Base-by-base conservation (phyloP, 306 rosid genomes). In the Rosa multiflora region DNA sequence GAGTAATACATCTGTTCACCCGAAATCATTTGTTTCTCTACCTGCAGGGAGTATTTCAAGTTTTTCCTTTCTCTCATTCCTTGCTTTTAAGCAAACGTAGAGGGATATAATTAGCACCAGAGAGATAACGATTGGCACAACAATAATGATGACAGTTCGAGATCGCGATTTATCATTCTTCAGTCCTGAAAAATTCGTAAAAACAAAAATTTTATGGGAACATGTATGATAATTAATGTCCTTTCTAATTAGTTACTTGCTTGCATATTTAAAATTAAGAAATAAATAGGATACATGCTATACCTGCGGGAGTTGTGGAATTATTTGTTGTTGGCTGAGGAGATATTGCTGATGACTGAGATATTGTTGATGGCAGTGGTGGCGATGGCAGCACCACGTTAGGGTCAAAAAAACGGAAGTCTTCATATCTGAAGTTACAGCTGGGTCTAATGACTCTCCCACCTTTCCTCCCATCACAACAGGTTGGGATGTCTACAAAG, bases 171-270 rank as follows among this genome's bases (percentile, higher is more conserved):
- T 42, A 43, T 58, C 73, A 59, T 48, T 81, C 73, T 64, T 43
- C 26, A 23, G 70, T 15, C 80, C 92, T 86, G 88, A 61, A 80
- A 73, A 67, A 0, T 43, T 43, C 46, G 8, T 32, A 32, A 43
- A 6, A 43, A 43, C 8, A 43, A 43, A 43, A 43, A 43, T 1
- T 43, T 43, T 40, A 40, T 5, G 8, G 46, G 46, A 43, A 43
- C 8, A 43, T 43, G 46, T 8, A 43, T 43, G 46, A 0, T 43
- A 43, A 4, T 4, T 40, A 40, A 40, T 40, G 43, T 3, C 73
- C 40, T 43, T 43, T 43, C 8, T 43, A 43, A 43, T 43, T 6
- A 43, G 8, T 43, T 43, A 43, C 46, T 43, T 43, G 8, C 46
- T 43, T 7, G 46, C 46, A 43, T 8, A 5, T 5, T 43, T 1